phyloP scores from a whole-genome alignment of 169 alveolate species.

The Cryptosporidium viatorum region DNA sequence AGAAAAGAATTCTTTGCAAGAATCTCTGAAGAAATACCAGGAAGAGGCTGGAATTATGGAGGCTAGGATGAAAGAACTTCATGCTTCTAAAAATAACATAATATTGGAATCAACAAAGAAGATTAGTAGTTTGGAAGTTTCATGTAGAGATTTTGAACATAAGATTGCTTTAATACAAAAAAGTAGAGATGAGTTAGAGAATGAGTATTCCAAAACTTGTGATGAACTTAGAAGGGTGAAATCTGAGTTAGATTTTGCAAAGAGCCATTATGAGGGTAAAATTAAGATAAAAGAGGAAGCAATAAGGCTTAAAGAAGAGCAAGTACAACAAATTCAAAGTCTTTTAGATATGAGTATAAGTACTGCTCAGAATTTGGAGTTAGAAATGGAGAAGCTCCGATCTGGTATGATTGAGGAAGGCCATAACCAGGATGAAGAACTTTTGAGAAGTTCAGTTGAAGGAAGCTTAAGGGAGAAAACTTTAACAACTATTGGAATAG shows the following conservation, averaged over 20 bases:
- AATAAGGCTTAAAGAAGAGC: constrained; percentile 50
- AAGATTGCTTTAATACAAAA: constrained; percentile 43
- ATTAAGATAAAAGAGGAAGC: constrained; percentile 67
- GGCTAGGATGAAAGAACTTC: constrained; percentile 34
- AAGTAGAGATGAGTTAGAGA: constrained; percentile 64
- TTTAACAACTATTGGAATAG: not conserved
- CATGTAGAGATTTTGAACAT: constrained; percentile 61
- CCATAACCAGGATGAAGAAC: not conserved
- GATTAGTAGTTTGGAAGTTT: constrained; percentile 55
- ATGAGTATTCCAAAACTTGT: constrained; percentile 38
- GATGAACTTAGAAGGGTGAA: constrained; percentile 70
- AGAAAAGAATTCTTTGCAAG: constrained; percentile 37
- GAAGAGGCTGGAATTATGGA: constrained; percentile 36
- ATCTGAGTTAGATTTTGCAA: constrained; percentile 64
- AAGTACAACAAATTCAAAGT: constrained; percentile 43
- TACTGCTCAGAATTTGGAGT: constrained; percentile 51
- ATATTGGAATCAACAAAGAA: constrained; percentile 47
- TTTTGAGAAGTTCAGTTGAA: not conserved
- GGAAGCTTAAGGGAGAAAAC: not conserved
- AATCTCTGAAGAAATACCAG: constrained; percentile 7
- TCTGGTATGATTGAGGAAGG: not conserved
- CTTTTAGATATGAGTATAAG: constrained; percentile 64
- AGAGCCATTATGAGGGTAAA: constrained; percentile 68
- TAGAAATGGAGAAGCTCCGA: constrained; percentile 22
- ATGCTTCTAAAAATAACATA: constrained; percentile 33